Evolutionary conservation across 169 alveolate species (phyloP), one percentile per base, ranked within the genome.

Genomic region (Plasmodium vivax): DNA sequence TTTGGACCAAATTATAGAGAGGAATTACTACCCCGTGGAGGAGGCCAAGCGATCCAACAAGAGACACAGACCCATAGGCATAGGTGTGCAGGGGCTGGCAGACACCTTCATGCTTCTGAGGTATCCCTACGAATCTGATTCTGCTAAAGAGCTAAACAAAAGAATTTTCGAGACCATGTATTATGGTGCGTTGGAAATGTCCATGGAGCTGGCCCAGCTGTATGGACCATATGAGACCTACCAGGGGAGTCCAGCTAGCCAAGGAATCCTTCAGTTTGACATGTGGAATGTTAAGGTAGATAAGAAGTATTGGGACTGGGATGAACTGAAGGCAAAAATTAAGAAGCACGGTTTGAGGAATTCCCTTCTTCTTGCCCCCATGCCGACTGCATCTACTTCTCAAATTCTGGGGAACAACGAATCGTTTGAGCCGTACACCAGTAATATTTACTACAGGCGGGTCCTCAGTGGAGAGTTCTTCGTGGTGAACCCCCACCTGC

Each of bases 361-460:
- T 96, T 99, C 99, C 9, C 97, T 99, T 10, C 94, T 99, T 54
- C 93, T 99, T 45, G 99, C 99, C 6, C 99, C 99, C 36, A 99
- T 99, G 99, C 99, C 99, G 0, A 99, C 99, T 10, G 99, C 99
- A 0, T 96, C 99, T 80, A 99, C 99, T 16, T 98, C 99, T 2
- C 99, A 99, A 96, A 98, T 99, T 62, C 96, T 99, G 43, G 98
- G 99, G 10, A 99, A 99, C 97, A 99, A 98, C 94, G 99, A 99
- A 95, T 97, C 99, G n/a, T 99, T 99, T 93, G 99, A 99, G 95
- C 99, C 99, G 2, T 99, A 98, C 97, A 99, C 99, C 36, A 97
- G 99, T 77, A 99, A 99, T 96, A 98, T 99, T 71, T 99, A 99
- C 96, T 98, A 98, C 92, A 98, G 99, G 85, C 98, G 99, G 58